Conservation (phyloP, 768 basidiomycete species). For the Suillus weaverae region DNA sequence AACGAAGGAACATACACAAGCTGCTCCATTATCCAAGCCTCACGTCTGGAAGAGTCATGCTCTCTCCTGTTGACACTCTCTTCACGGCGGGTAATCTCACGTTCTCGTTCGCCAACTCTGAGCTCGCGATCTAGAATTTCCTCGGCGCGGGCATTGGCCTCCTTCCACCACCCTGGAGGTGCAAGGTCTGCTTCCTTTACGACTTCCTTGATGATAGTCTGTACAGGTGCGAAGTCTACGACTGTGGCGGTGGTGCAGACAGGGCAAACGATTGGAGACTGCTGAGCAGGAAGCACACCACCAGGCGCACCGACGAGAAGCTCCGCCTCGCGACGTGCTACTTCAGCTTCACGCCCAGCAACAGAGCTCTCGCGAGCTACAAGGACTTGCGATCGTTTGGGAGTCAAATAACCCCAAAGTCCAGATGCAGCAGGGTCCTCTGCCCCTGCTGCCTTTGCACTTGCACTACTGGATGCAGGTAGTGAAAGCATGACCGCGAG, state of each 20-base stretch:
- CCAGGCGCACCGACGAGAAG: slow-evolving; percentile 81
- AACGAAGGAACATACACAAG: slow-evolving; percentile 60
- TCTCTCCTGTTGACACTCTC: slow-evolving; percentile 84
- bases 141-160: slow-evolving; percentile 69
- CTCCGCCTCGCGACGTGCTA: slow-evolving; percentile 87
- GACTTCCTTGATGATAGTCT: slow-evolving; percentile 87
- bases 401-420: slow-evolving; percentile 72
- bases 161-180: slow-evolving; percentile 77
- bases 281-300: slow-evolving; percentile 59
- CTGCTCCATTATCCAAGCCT: slow-evolving; percentile 92
- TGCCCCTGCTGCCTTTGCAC: slow-evolving; percentile 13
- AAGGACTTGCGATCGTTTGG: slow-evolving; percentile 79
- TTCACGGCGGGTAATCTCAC: slow-evolving; percentile 84
- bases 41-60: slow-evolving; percentile 83
- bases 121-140: slow-evolving; percentile 84
- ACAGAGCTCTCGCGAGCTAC: slow-evolving; percentile 78
- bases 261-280: slow-evolving; percentile 56
- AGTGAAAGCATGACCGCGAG: slow-evolving; percentile 91
- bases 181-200: slow-evolving; percentile 79
- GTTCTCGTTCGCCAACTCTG: slow-evolving; percentile 80
- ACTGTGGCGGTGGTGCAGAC: slow-evolving; percentile 54
- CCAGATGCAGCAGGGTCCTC: slow-evolving; percentile 46
- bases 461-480: slow-evolving; percentile 52
- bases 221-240: slow-evolving; percentile 58
- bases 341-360: slow-evolving; percentile 82